Percentiles rank a stretch among this genome's conserved stretches.
These are phyloP conservation scores for Dictyostelium firmibasis DNA, from an alignment of 78 protist genomes.

Conservation along the genomic window DNA sequence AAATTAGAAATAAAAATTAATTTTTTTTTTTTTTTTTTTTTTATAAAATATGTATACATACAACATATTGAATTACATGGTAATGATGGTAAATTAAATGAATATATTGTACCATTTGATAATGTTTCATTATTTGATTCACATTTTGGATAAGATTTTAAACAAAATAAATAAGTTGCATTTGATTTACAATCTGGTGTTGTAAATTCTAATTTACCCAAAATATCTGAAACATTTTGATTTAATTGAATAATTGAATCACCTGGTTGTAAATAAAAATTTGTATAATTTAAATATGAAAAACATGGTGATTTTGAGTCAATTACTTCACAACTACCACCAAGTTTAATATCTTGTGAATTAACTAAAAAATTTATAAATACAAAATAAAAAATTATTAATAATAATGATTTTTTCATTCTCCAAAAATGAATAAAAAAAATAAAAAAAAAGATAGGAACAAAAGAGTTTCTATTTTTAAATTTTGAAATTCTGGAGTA, in stretches of 20 bases:
- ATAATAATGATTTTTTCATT: neutral
- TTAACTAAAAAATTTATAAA: neutral
- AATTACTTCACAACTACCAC: neutral
- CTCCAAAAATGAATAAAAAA: too few relatives aligned
- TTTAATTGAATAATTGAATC: neutral
- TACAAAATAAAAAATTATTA: neutral
- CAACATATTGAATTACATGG: slow-evolving; percentile 12
- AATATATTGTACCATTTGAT: neutral
- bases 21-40: neutral
- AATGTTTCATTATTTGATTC: neutral
- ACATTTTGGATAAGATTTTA: neutral
- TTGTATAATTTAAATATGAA: neutral
- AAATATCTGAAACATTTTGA: neutral
- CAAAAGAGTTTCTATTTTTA: neutral
- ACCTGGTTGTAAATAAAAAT: neutral
- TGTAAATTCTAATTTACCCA: neutral
- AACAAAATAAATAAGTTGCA: neutral
- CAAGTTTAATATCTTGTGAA: neutral
- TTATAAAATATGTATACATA: too few relatives aligned
- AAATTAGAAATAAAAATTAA: too few relatives aligned
- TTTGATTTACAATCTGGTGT: neutral
- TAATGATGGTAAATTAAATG: slow-evolving; percentile 18
- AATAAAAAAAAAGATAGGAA: too few relatives aligned
- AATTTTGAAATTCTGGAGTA: too few relatives aligned
- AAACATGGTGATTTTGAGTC: neutral